Evolutionary conservation across 768 basidiomycete species (phyloP).

Genomic region (Lentinula edodes): DNA sequence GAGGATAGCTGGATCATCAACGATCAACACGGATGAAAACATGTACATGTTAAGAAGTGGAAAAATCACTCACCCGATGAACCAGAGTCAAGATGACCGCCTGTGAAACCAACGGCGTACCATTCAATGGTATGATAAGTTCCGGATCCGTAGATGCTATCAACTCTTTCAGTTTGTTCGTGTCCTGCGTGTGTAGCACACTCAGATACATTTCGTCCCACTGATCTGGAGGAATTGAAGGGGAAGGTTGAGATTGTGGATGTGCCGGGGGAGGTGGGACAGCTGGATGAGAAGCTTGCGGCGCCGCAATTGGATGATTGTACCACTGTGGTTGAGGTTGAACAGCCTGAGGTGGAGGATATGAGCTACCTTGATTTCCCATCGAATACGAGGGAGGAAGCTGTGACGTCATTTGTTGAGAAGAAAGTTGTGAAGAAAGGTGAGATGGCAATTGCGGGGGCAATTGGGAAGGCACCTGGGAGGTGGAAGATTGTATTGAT

Average conservation of each 20-base stretch:
- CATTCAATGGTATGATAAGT: constrained; percentile 71
- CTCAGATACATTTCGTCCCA: constrained; percentile 84
- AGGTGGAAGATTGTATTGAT: constrained; percentile 15
- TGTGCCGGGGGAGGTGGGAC: constrained; percentile 52
- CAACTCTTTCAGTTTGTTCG: constrained; percentile 67
- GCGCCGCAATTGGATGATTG: constrained; percentile 61
- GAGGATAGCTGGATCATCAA: constrained; percentile 54
- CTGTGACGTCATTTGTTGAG: neutral
- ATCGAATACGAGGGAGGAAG: neutral
- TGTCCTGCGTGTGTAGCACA: constrained; percentile 71
- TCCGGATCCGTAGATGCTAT: constrained; percentile 73
- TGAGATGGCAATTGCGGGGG: neutral
- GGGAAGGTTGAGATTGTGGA: constrained; percentile 40
- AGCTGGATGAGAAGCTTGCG: constrained; percentile 77
- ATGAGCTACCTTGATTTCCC: constrained; percentile 20
- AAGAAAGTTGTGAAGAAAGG: neutral
- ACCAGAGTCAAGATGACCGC: constrained; percentile 81
- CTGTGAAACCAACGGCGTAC: constrained; percentile 67
- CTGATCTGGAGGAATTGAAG: constrained; percentile 59
- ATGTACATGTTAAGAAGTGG: neutral
- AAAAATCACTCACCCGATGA: constrained; percentile 56
- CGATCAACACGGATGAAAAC: constrained; percentile 3
- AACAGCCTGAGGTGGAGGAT: constrained; percentile 25
- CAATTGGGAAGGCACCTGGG: neutral
- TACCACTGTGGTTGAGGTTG: constrained; percentile 53